Evolutionary conservation across 805 yeast species (phyloP).

Genomic region (Maudiozyma saulgeensis): DNA sequence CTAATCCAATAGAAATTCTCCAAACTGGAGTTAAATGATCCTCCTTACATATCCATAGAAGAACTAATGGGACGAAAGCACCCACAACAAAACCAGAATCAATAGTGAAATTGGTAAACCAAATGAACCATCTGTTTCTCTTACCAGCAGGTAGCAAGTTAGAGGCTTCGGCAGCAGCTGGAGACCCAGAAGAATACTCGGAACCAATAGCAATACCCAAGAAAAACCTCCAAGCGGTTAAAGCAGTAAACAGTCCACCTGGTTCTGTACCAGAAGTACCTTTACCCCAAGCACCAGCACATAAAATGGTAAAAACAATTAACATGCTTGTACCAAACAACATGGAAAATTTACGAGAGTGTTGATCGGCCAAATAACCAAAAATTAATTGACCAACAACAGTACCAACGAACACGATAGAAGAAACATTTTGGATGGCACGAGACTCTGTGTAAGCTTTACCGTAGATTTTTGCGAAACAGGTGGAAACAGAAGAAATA

Average conservation of each 20-base stretch:
- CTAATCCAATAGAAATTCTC: slow-evolving; percentile 85
- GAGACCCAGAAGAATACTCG: slow-evolving; percentile 89
- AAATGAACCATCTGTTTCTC: slow-evolving; percentile 79
- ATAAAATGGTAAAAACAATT: slow-evolving; percentile 66
- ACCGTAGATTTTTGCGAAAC: slow-evolving; percentile 60
- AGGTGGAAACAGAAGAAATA: slow-evolving; percentile 65
- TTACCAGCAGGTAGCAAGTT: slow-evolving; percentile 67
- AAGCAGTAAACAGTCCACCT: slow-evolving; percentile 68
- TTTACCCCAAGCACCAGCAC: slow-evolving; percentile 84
- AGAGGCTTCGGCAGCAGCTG: slow-evolving; percentile 88
- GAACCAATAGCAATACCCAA: slow-evolving; percentile 91
- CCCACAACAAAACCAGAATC: slow-evolving; percentile 79
- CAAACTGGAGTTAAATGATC: slow-evolving; percentile 73
- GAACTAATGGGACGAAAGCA: slow-evolving; percentile 77
- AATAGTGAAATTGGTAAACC: slow-evolving; percentile 85
- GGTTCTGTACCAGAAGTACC: slow-evolving; percentile 41
- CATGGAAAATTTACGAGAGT: slow-evolving; percentile 80
- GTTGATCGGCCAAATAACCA: slow-evolving; percentile 72
- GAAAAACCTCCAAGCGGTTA: slow-evolving; percentile 78
- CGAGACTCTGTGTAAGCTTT: slow-evolving; percentile 46
- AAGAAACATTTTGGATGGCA: slow-evolving; percentile 72
- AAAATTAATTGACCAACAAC: slow-evolving; percentile 77
- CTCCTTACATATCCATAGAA: slow-evolving; percentile 71
- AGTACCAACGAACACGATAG: slow-evolving; percentile 88
- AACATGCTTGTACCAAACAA: slow-evolving; percentile 63